Conservation (phyloP, 139 green algal genomes). For the Yamagishiella unicocca region DNA sequence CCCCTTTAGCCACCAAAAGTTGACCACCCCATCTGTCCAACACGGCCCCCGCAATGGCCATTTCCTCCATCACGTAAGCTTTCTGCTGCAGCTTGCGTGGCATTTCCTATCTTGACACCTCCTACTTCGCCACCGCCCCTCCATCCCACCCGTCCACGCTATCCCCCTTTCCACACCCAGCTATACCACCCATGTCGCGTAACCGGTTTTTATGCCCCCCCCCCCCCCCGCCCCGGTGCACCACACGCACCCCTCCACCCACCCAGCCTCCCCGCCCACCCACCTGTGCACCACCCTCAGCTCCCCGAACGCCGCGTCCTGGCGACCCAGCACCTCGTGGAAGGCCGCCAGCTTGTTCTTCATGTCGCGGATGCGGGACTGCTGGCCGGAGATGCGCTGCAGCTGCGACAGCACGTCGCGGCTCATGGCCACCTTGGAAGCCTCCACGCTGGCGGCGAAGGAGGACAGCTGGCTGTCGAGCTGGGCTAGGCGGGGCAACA, state of each 20-base stretch:
- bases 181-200: too few species aligned
- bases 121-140: neutral
- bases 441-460: conserved; percentile 18
- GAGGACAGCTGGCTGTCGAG: conserved; percentile 23
- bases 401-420: conserved; percentile 85
- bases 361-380: conserved; percentile 91
- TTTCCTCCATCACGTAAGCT: too few species aligned
- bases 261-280: neutral
- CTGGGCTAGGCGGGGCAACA: conserved; percentile 32
- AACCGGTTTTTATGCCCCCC: too few species aligned
- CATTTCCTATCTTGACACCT: too few species aligned
- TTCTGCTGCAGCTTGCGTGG: too few species aligned
- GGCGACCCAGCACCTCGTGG: conserved; percentile 70
- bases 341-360: conserved; percentile 84
- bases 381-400: conserved; percentile 76
- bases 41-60: too few species aligned
- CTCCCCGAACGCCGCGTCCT: conserved; percentile 78
- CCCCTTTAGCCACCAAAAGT: too few species aligned
- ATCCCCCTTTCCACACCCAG: neutral
- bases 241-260: too few species aligned
- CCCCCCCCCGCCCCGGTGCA: neutral
- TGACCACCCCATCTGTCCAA: too few species aligned
- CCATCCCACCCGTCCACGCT: neutral
- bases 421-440: conserved; percentile 69
- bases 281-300: conserved; percentile 73